These are phyloP conservation scores for Coprinopsis strossmayeri DNA, from an alignment of 768 basidiomycete species.

Conservation along the genomic window DNA sequence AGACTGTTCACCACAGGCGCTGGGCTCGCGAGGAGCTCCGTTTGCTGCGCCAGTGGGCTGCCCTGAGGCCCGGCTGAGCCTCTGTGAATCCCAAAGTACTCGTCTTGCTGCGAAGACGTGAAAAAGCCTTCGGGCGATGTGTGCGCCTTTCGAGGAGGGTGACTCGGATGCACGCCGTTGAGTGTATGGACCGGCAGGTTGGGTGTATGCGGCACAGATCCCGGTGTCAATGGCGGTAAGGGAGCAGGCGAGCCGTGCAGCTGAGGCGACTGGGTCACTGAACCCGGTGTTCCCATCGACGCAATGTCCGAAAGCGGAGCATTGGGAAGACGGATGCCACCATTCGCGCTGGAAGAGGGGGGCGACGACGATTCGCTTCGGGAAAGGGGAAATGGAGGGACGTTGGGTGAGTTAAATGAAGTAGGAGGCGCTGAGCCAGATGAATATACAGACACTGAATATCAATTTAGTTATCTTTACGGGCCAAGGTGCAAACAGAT, in stretches of 20 bases:
- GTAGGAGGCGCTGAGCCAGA: slow-evolving; percentile 57
- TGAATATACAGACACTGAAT: slow-evolving; percentile 45
- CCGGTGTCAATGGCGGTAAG: slow-evolving; percentile 11
- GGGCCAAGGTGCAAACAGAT: slow-evolving; percentile 15
- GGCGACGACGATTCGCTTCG: slow-evolving; percentile 45
- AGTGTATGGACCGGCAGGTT: slow-evolving; percentile 7
- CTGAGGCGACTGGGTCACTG: slow-evolving; percentile 10
- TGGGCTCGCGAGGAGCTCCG: slow-evolving; percentile 1
- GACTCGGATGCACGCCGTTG: slow-evolving; percentile 1
- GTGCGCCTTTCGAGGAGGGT: slow-evolving; percentile 15
- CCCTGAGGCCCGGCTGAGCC: slow-evolving; percentile 1
- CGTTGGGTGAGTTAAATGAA: slow-evolving; percentile 60
- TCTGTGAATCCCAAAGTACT: slow-evolving; percentile 14
- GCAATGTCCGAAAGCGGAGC: slow-evolving; percentile 68
- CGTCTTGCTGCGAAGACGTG: slow-evolving; percentile 16
- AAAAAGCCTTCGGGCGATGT: slow-evolving; percentile 19
- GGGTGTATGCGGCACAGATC: slow-evolving; percentile 15
- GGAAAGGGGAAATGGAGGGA: slow-evolving; percentile 54
- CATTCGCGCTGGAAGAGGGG: slow-evolving; percentile 27
- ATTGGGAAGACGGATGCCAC: slow-evolving; percentile 68
- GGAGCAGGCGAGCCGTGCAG: slow-evolving; percentile 13
- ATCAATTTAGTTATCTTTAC: not conserved
- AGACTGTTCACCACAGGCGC: slow-evolving; percentile 15
- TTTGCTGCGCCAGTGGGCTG: not conserved
- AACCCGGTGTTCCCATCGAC: slow-evolving; percentile 25